Base-by-base conservation (phyloP, 441 rosid genomes). In the Viola pubescens region DNA sequence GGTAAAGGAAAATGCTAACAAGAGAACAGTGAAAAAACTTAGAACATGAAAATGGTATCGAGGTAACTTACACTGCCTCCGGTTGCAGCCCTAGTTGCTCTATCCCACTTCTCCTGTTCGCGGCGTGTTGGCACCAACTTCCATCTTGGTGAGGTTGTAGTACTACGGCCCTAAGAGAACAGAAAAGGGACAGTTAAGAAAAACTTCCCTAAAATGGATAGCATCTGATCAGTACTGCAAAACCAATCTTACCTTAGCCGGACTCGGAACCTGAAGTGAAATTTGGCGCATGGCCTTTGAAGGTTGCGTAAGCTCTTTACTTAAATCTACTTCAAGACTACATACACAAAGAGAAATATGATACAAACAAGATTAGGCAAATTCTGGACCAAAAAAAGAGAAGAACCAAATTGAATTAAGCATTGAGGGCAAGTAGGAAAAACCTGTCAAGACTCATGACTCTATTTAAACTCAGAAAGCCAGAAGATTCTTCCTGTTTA, bases 41-140 rank as follows among this genome's bases (percentile, higher is more conserved):
- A 2, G 40, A 62, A 50, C 54, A 19, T 5, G 59, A 13, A 4
- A 53, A 45, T 51, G 56, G 40, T 10, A 57, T 59, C 56, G 4
- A 60, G 16, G 65, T 47, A 62, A 78, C 84, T 75, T 79, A 88
- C 96, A 67, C 80, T 82, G 66, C 98, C 86, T 14, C 84, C 84
- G 60, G 89, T 85, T 54, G 96, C 67, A 60, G 92, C 96, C 75
- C 82, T 86, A 26, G 81, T 66, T 34, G 95, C 95, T 85, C 65
- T 83, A 66, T 83, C 96, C 98, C 98, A 91, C 71, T 86, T 91
- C 14, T 82, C 91, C 70, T 85, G 90, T 73, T 85, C 91, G 0
- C 83, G 84, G 12, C 85, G 81, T 12, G 95, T 88, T 44, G 98
- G 89, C 11, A 69, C 85, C 46, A 74, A 62, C 61, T 68, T 83